Evolutionary conservation across 495 filamentous ascomycete genomes (phyloP).

Genomic region (Penicillium robsamsonii): DNA sequence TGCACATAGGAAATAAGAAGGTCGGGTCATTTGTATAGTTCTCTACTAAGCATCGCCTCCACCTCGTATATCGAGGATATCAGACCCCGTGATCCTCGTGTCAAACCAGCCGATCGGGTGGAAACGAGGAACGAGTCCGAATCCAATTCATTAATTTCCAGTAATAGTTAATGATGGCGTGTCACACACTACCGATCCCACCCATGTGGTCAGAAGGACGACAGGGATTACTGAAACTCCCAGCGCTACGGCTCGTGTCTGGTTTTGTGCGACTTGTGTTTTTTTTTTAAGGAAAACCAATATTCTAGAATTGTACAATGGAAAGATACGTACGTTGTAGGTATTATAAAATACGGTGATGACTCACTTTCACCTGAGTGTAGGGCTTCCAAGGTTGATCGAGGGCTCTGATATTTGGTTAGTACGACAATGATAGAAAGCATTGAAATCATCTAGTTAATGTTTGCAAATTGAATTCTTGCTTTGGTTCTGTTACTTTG

Average conservation of each 20-base stretch:
- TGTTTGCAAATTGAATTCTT: too few species aligned
- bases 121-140: not conserved
- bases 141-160: not conserved
- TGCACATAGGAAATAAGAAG: not conserved
- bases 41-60: not conserved
- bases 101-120: constrained; percentile 8
- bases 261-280: not conserved
- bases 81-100: constrained; percentile 6
- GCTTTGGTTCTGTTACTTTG: too few species aligned
- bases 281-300: not conserved
- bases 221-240: constrained; percentile 3
- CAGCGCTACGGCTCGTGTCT: constrained; percentile 7
- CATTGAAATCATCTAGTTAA: too few species aligned
- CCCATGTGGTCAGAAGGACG: constrained; percentile 10
- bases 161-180: constrained; percentile 2
- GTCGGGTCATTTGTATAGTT: constrained; percentile 1
- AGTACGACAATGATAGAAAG: too few species aligned
- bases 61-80: not conserved
- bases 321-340: not conserved
- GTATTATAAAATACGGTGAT: not conserved
- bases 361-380: too few species aligned
- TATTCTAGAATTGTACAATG: not conserved
- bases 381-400: too few species aligned
- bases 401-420: too few species aligned
- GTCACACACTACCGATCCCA: constrained; percentile 2